phyloP scores from a whole-genome alignment of 1,284 basidiomycete genomes.

The Moesziomyces sp. region DNA sequence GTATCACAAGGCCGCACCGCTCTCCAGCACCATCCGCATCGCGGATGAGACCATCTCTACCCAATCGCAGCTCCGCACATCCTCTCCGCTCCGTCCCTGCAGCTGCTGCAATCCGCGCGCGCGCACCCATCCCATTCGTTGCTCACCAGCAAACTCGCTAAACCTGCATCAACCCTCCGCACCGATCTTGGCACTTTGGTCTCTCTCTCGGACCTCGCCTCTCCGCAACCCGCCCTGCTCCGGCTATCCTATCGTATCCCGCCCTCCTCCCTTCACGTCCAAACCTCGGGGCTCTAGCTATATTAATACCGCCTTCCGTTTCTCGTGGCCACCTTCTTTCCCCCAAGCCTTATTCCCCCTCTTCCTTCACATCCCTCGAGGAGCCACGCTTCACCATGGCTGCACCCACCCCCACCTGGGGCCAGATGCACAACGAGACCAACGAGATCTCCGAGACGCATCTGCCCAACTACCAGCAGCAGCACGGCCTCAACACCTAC shows the following conservation, averaged over 20 bases:
- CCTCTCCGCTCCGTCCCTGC: conserved; percentile 16
- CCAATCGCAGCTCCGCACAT: conserved; percentile 13
- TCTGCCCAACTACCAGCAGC: conserved; percentile 33
- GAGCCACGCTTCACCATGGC: conserved; percentile 22
- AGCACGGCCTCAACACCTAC: conserved; percentile 28
- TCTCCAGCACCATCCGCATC: conserved; percentile 5
- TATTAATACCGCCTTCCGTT: conserved; percentile 17
- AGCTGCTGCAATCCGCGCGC: neutral
- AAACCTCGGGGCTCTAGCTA: neutral
- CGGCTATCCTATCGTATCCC: too few species aligned
- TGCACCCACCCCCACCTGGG: conserved; percentile 41
- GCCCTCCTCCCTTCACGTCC: neutral
- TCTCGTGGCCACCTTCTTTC: neutral
- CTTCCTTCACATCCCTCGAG: conserved; percentile 1
- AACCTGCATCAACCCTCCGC: neutral
- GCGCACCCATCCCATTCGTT: conserved; percentile 8
- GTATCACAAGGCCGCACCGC: neutral
- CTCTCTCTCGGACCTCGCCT: conserved; percentile 14
- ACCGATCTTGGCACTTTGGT: neutral
- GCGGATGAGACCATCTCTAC: conserved; percentile 33
- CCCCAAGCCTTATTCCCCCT: neutral
- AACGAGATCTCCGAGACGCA: conserved; percentile 48
- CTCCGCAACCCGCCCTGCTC: conserved; percentile 5
- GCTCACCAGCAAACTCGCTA: conserved; percentile 1
- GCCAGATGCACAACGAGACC: conserved; percentile 46